These are phyloP conservation scores for Amylostereum chailletii DNA, from an alignment of 1,284 basidiomycete genomes.

Conservation along the genomic window DNA sequence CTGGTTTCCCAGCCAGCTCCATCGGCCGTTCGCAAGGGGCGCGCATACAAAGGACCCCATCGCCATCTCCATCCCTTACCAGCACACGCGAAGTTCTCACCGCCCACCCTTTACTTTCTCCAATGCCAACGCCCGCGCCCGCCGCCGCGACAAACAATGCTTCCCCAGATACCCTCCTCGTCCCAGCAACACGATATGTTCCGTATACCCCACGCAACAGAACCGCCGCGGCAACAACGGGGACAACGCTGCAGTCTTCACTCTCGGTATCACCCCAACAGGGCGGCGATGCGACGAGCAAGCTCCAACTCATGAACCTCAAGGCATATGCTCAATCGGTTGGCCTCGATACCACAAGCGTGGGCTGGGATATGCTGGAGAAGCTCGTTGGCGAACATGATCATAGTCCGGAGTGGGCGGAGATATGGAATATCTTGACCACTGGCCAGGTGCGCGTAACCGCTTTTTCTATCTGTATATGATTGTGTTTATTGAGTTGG, in stretches of 20 bases:
- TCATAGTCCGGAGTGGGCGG: conserved; percentile 59
- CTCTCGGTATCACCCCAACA: conserved; percentile 28
- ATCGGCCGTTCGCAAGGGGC: conserved; percentile 40
- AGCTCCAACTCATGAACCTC: conserved; percentile 71
- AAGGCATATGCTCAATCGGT: conserved; percentile 74
- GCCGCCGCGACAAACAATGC: conserved; percentile 13
- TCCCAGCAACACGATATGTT: conserved; percentile 33
- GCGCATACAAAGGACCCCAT: conserved; percentile 34
- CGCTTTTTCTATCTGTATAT: background rate
- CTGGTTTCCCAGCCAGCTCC: conserved; percentile 40
- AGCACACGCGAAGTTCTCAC: conserved; percentile 41
- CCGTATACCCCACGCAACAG: conserved; percentile 50
- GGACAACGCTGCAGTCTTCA: conserved; percentile 30
- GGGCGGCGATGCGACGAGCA: conserved; percentile 50
- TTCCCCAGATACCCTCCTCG: conserved; percentile 13
- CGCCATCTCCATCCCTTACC: conserved; percentile 17
- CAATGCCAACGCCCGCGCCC: conserved; percentile 19
- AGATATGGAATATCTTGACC: conserved; percentile 61
- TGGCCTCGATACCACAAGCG: conserved; percentile 58
- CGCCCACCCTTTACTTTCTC: conserved; percentile 56
- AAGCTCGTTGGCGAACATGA: conserved; percentile 63
- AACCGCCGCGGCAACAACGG: conserved; percentile 40
- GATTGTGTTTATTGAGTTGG: conserved; percentile 1
- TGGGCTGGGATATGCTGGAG: conserved; percentile 83
- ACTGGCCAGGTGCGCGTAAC: conserved; percentile 51